These are phyloP conservation scores for Boletus mariae DNA, from an alignment of 1,284 basidiomycete genomes.

Conservation along the genomic window DNA sequence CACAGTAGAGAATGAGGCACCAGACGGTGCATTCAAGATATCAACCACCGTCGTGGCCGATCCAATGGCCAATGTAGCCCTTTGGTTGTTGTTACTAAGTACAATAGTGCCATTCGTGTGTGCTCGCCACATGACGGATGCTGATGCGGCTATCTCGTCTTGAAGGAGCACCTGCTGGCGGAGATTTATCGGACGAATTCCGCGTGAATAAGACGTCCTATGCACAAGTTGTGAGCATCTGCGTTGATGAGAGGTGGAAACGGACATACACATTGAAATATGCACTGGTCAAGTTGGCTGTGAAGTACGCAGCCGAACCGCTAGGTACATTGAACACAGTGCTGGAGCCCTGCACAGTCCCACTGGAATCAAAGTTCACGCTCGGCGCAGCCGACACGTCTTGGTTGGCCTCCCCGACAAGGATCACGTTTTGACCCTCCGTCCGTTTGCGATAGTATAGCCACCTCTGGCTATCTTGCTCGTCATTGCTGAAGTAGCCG, in stretches of 20 bases:
- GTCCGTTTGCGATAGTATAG: slow-evolving; percentile 94
- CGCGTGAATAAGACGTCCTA: slow-evolving; percentile 73
- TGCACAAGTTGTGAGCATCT: slow-evolving; percentile 10
- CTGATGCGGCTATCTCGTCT: slow-evolving; percentile 71
- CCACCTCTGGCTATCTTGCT: slow-evolving; percentile 74
- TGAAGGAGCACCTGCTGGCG: slow-evolving; percentile 90
- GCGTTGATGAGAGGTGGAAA: slow-evolving; percentile 4
- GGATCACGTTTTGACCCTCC: slow-evolving; percentile 94
- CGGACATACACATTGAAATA: slow-evolving; percentile 73
- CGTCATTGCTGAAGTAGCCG: slow-evolving; percentile 71
- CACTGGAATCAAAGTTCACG: slow-evolving; percentile 51
- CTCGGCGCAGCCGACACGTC: slow-evolving; percentile 70
- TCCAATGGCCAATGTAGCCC: slow-evolving; percentile 52
- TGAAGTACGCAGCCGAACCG: slow-evolving; percentile 82
- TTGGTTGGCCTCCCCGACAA: slow-evolving; percentile 81
- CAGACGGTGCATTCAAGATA: slow-evolving; percentile 58
- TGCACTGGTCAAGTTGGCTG: slow-evolving; percentile 74
- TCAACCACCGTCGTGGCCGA: slow-evolving; percentile 43
- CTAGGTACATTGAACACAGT: slow-evolving; percentile 60
- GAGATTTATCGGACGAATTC: slow-evolving; percentile 82
- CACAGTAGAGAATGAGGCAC: slow-evolving; percentile 50
- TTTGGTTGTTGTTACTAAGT: slow-evolving; percentile 50
- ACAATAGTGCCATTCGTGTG: slow-evolving; percentile 84
- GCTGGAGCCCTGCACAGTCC: slow-evolving; percentile 76
- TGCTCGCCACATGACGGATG: slow-evolving; percentile 83